These are phyloP conservation scores for Cordyceps fumosorosea DNA, from an alignment of 2,329 filamentous ascomycete species.

Conservation along the genomic window DNA sequence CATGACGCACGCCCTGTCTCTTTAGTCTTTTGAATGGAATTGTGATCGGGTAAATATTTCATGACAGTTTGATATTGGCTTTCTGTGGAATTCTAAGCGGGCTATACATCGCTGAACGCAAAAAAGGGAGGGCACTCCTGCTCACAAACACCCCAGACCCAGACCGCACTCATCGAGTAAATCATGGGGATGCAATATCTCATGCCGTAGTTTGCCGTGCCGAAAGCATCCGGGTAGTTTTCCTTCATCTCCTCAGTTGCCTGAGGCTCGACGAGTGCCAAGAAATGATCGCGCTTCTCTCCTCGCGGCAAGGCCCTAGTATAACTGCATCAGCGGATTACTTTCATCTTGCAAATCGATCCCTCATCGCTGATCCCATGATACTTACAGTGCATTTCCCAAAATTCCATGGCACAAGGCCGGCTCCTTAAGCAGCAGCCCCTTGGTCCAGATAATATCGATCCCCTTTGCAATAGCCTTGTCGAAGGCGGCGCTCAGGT, in stretches of 20 bases:
- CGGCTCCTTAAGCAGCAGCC: conserved; percentile 56
- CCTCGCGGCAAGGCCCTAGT: conserved; percentile 24
- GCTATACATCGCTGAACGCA: conserved; percentile 30
- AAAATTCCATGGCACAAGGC: conserved; percentile 60
- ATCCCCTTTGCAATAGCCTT: conserved; percentile 44
- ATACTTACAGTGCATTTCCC: conserved; percentile 54
- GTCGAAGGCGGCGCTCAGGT: conserved; percentile 46
- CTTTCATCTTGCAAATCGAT: background rate
- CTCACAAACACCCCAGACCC: conserved; percentile 31
- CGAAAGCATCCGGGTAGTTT: conserved; percentile 27
- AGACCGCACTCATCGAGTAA: conserved; percentile 32
- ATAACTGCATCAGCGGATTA: background rate
- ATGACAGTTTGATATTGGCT: background rate
- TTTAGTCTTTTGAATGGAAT: background rate
- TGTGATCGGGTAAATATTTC: background rate
- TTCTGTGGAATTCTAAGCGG: background rate
- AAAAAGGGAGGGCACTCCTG: conserved; percentile 28
- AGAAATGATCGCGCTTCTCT: conserved; percentile 40
- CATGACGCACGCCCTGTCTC: background rate
- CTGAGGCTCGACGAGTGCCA: conserved; percentile 50
- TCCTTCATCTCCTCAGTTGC: conserved; percentile 41
- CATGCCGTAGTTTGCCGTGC: conserved; percentile 31
- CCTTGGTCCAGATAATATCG: conserved; percentile 48
- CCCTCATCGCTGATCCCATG: conserved; percentile 20
- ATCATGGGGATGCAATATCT: conserved; percentile 27